A percentile compares a stretch with the other conserved stretches of the same genome.
These are phyloP conservation scores for Anastatica hierochuntica DNA, from an alignment of 345 rosid genomes.

Conservation along the genomic window DNA sequence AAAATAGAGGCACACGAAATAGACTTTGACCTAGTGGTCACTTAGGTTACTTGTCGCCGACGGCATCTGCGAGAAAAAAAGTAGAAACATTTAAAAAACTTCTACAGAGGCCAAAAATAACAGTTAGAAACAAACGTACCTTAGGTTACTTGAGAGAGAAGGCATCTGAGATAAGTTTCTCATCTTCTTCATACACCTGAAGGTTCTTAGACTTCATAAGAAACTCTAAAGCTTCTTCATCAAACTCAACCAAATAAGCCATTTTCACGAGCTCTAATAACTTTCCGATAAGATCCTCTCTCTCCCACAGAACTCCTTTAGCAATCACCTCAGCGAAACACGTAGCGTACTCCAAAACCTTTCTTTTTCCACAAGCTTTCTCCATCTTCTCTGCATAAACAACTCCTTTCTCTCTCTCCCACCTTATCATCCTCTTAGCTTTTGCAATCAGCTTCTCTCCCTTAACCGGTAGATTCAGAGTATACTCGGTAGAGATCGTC, in stretches of 20 bases:
- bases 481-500: constrained; percentile 28
- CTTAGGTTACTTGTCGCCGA: not conserved
- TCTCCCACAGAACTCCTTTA: constrained; percentile 44
- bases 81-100: not conserved
- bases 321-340: constrained; percentile 43
- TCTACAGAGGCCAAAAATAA: no score
- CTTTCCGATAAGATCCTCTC: constrained; percentile 34
- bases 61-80: constrained; percentile 1
- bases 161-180: constrained; percentile 35
- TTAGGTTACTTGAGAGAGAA: constrained; percentile 19
- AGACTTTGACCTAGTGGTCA: no score
- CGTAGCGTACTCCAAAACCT: constrained; percentile 38
- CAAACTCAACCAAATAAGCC: constrained; percentile 42
- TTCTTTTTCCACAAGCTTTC: constrained; percentile 23
- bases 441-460: constrained; percentile 23
- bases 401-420: constrained; percentile 42
- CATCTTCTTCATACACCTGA: constrained; percentile 40
- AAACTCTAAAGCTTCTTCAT: constrained; percentile 39
- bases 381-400: constrained; percentile 39
- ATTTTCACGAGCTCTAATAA: constrained; percentile 46
- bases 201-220: constrained; percentile 48
- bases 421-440: constrained; percentile 33
- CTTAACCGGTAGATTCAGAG: constrained; percentile 25
- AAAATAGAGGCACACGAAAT: no score
- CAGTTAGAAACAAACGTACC: not conserved